These are phyloP conservation scores for Senecio squalidus DNA, from an alignment of 140 eudicot species.

Conservation along the genomic window DNA sequence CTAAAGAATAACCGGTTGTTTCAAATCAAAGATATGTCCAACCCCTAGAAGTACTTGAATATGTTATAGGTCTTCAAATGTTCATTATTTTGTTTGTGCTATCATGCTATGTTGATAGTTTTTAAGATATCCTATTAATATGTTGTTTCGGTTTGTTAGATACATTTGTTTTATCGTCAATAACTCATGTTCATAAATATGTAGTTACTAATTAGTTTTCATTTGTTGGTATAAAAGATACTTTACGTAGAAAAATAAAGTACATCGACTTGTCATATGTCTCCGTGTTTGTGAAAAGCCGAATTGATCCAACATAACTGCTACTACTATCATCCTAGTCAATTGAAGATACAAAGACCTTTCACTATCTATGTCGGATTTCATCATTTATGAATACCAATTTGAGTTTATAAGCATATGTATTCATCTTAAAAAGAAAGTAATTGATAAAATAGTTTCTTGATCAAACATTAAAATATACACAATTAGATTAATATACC, in stretches of 20 bases:
- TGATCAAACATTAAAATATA: too few relatives aligned
- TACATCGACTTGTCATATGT: slow-evolving; percentile 23
- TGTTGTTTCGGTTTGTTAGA: background rate
- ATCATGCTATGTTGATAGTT: background rate
- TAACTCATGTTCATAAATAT: background rate
- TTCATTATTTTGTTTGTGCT: background rate
- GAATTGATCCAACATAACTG: slow-evolving; percentile 16
- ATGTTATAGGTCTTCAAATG: background rate
- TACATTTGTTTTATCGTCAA: background rate
- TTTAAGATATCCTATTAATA: background rate
- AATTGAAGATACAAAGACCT: slow-evolving; percentile 15
- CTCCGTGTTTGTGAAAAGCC: slow-evolving; percentile 11
- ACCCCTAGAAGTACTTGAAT: background rate
- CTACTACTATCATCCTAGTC: slow-evolving; percentile 12
- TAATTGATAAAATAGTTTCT: background rate
- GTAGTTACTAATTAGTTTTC: background rate
- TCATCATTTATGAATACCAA: slow-evolving; percentile 16
- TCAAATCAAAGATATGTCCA: background rate
- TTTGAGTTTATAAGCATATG: background rate
- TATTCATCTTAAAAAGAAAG: background rate
- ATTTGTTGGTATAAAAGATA: background rate
- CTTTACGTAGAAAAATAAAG: background rate
- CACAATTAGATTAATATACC: too few relatives aligned
- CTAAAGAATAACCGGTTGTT: background rate
- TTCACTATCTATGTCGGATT: slow-evolving; percentile 15